These are phyloP conservation scores for Annona cherimola DNA, from an alignment of 164 flowering plant genomes.

Conservation along the genomic window DNA sequence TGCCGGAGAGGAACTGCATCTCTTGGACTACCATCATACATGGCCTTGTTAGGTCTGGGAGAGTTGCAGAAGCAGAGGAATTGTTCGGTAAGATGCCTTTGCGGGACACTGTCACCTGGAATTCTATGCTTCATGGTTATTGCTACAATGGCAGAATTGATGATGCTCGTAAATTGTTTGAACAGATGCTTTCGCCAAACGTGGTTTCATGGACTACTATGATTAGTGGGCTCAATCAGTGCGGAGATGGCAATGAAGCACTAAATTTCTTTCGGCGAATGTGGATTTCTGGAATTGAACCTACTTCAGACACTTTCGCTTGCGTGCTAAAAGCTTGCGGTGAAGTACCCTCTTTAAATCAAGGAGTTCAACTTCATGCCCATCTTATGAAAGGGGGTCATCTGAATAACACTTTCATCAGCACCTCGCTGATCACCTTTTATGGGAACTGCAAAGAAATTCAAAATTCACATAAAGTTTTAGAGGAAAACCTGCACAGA, in stretches of 20 bases:
- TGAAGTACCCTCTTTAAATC: slow-evolving; percentile 1
- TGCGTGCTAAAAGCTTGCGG: slow-evolving; percentile 16
- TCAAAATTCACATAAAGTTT: slow-evolving; percentile 3
- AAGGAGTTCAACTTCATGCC: slow-evolving; percentile 17
- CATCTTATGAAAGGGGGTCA: slow-evolving; percentile 11
- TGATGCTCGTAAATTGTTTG: slow-evolving; percentile 13
- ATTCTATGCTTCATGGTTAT: slow-evolving; percentile 16
- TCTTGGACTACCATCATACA: slow-evolving; percentile 17
- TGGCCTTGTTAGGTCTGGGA: slow-evolving; percentile 6
- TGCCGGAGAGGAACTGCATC: slow-evolving; percentile 16
- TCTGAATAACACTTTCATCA: slow-evolving; percentile 6
- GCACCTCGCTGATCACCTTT: slow-evolving; percentile 13
- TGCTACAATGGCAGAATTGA: slow-evolving; percentile 16
- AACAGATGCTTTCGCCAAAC: slow-evolving; percentile 9
- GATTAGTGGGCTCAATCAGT: slow-evolving; percentile 13
- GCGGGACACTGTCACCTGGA: slow-evolving; percentile 21
- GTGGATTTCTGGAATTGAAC: slow-evolving; percentile 7
- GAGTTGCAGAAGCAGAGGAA: slow-evolving; percentile 9
- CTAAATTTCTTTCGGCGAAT: slow-evolving; percentile 12
- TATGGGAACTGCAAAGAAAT: slow-evolving; percentile 16
- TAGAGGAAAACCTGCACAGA: slow-evolving; percentile 5
- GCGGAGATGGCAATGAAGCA: slow-evolving; percentile 8
- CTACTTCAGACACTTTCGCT: slow-evolving; percentile 14
- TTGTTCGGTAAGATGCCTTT: slow-evolving; percentile 12
- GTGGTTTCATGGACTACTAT: slow-evolving; percentile 20